Base-by-base conservation (phyloP, 164 flowering plant species). In the Magnolia officinalis region DNA sequence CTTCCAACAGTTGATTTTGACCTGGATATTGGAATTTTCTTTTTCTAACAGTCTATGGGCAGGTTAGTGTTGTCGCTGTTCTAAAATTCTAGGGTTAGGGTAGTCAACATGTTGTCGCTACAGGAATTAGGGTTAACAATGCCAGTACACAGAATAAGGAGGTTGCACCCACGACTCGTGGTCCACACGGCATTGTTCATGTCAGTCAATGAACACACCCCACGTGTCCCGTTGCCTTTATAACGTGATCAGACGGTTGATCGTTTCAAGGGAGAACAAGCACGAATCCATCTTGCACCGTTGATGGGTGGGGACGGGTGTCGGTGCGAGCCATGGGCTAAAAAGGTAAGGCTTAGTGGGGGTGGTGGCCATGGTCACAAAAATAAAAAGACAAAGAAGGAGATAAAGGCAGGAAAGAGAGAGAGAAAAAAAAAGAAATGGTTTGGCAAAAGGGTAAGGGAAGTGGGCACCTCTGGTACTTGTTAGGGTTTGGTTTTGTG, bases 401-500 rank as follows among this genome's bases (percentile, higher is more conserved):
- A 64, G 14, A 49, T 14, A 45, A 55, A 71, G 72, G 45, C 13
- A 20, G 2, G 8, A 6, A 2, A 49, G n/a, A 10, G 72, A 61
- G 19, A 50, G 3, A 19, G 6, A 23, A 8, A 24, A 8, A 50
- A 24, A 67, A 21, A n/a, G 31, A 26, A 29, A 51, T 20, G 26
- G 49, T 8, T 21, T 1, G 11, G 49, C 29, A 10, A 14, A 67
- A 68, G 69, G 50, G 50, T 66, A n/a, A 37, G 51, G n/a, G 31
- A 70, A 64, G 72, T 72, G 71, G 79, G 26, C 58, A 72, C 29
- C 16, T 70, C 50, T 13, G 11, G 65, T n/a, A 68, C 50, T 45
- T 58, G 4, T 23, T 50, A 50, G 77, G 67, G 19, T 78, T 78
- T 63, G 70, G 20, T 77, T 75, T 67, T 66, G 75, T 77, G 79